Evolutionary conservation across 768 basidiomycete species (phyloP).

Genomic region (Phylloporus rhodoxanthus): DNA sequence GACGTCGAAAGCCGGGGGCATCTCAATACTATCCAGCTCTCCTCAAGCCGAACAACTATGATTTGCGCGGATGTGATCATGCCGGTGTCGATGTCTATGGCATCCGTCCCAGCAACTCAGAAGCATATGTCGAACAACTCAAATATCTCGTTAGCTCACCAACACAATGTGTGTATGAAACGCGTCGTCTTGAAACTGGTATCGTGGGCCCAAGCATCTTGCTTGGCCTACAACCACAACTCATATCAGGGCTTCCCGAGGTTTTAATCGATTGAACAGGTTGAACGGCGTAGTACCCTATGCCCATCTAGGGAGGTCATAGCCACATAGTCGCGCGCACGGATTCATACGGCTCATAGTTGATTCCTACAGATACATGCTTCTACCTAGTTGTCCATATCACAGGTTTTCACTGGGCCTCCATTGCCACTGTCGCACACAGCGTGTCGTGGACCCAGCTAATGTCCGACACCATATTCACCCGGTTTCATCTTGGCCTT

Average conservation of each 20-base stretch:
- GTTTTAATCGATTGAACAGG: neutral
- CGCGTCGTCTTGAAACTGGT: neutral
- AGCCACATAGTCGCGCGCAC: neutral
- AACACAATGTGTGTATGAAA: neutral
- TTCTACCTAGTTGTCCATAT: neutral
- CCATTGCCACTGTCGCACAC: too few species aligned
- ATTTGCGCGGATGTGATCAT: conserved; percentile 18
- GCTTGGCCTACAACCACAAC: neutral
- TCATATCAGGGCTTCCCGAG: neutral
- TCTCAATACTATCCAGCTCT: conserved; percentile 34
- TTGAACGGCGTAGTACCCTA: neutral
- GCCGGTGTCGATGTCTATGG: conserved; percentile 18
- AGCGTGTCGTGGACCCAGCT: too few species aligned
- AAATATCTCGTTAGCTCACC: neutral
- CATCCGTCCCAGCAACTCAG: conserved; percentile 1
- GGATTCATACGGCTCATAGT: neutral
- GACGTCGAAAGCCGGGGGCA: conserved; percentile 28
- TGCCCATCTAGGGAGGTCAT: neutral
- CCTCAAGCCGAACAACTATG: conserved; percentile 25
- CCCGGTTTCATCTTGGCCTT: too few species aligned
- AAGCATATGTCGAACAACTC: neutral
- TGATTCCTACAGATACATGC: neutral
- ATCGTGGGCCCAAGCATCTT: neutral
- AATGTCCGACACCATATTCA: too few species aligned
- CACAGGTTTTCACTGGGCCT: neutral